Base-by-base conservation (phyloP, 73 alveolate species). In the Paramecium biaurelia region DNA sequence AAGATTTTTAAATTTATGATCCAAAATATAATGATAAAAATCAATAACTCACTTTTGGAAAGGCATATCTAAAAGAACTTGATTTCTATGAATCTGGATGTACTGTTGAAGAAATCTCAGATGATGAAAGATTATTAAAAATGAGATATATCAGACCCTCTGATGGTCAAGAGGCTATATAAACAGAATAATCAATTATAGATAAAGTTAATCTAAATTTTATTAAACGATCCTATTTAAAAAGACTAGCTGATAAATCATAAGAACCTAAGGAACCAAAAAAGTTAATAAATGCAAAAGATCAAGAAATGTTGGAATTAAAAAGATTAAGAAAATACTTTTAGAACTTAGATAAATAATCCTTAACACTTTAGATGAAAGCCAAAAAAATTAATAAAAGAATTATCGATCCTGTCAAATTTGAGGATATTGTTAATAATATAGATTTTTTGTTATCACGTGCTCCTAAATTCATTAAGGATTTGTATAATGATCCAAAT, bases 21-120 rank as follows among this genome's bases (percentile, higher is more conserved):
- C 35, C 86, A 5, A 72, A 32, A 32, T 72, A 72, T 42, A 63
- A 63, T 63, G 84, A 63, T 30, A 63, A 63, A 63, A 63, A 30
- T 32, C 23, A 32, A 63, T 35, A 34, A 72, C 14, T 38, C 11
- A 23, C 38, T 1, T 21, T 42, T 34, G 58, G 35, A 21, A 37
- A 72, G 8, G 30, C 38, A 0, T 35, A 34, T 72, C 18, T 38
- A 38, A 30, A 72, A 15, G 56, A 35, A 5, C n/a, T 35, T 14
- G 86, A 42, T 35, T 72, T 72, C 63, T 72, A 72, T 72, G 86
- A 72, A 72, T 72, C 86, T 9, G 57, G 35, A 35, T 20, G 38
- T 15, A 72, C 86, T 11, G 86, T 28, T 72, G 35, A 34, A 34
- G 86, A 72, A 35, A 28, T 72, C 7, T 72, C 86, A 35, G 59